Evolutionary conservation across 768 basidiomycete species (phyloP).

Genomic region (Xerocomus potaroensis): DNA sequence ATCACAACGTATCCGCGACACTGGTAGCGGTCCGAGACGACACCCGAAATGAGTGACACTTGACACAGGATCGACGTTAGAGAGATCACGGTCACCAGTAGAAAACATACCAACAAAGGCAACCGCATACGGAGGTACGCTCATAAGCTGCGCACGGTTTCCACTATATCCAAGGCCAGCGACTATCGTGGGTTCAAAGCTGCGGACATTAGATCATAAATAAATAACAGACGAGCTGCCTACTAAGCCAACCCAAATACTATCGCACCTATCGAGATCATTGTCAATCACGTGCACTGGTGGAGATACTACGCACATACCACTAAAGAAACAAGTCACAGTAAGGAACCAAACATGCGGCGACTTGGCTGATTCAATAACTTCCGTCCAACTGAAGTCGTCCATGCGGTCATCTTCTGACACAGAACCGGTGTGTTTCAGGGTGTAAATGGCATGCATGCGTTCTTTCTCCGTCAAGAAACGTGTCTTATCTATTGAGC

Average conservation of each 20-base stretch:
- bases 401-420: conserved; percentile 41
- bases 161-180: conserved; percentile 53
- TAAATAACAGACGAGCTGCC: conserved; percentile 1
- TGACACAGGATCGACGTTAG: too few relatives aligned
- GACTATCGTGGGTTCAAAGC: conserved; percentile 74
- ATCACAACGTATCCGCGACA: conserved; percentile 48
- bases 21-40: conserved; percentile 50
- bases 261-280: conserved; percentile 12
- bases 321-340: conserved; percentile 49
- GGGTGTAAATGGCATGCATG: conserved; percentile 34
- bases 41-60: conserved; percentile 39
- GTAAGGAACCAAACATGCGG: conserved; percentile 54
- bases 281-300: conserved; percentile 5
- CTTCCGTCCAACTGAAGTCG: conserved; percentile 54
- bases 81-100: not conserved
- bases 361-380: conserved; percentile 41
- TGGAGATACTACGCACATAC: too few relatives aligned
- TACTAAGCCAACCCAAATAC: conserved; percentile 22
- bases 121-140: conserved; percentile 49
- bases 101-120: conserved; percentile 43
- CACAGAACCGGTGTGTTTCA: conserved; percentile 28
- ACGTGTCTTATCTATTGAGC: conserved; percentile 38
- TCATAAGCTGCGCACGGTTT: conserved; percentile 55
- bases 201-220: conserved; percentile 37
- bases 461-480: conserved; percentile 53